Evolutionary conservation across 2,329 filamentous ascomycete species (phyloP), one percentile per base, ranked within the genome.

Genomic region (Xylariaceae sp.): DNA sequence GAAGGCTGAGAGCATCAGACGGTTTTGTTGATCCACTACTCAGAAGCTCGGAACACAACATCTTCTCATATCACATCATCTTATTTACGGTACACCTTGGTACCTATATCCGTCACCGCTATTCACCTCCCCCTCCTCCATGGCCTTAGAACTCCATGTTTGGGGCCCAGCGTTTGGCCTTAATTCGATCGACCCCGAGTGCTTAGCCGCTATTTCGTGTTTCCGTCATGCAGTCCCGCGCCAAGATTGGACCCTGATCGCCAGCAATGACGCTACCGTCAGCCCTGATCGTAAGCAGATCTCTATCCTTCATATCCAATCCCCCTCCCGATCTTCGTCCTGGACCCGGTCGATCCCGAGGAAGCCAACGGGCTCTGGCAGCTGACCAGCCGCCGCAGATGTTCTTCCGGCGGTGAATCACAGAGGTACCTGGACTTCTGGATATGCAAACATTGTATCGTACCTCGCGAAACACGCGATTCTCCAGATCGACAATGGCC

Each of bases 121-220:
- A 40, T 21, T 43, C 29, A 26, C 19, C 37, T 29, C 32, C 20
- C 7, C 41, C n/a, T 46, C 21, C 32, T 32, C 50, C 50, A 77
- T 74, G 72, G 67, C 85, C 61, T 76, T 91, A 47, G 85, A 93
- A 75, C 84, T 99, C 57, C 89, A 96, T 75, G 83, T 96, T 69
- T 96, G 93, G 89, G 93, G 93, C 48, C 88, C 91, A 52, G 93
- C 90, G 41, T 96, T 96, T 73, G 87, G 87, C 41, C 84, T 97
- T 44, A 88, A 93, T 14, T 98, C 95, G 43, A 89, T 98, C 67
- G 93, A 98, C 69, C 81, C 93, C 44, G 90, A 96, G 78, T 98
- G 93, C 71, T 84, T 96, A 58, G 93, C 93, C 23, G 81, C 89
- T 43, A 86, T 96, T 63, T 86, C 90, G 50, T 93, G 93, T 71